phyloP scores from a whole-genome alignment of 805 yeast species.

The Saccharomycopsis microspora region DNA sequence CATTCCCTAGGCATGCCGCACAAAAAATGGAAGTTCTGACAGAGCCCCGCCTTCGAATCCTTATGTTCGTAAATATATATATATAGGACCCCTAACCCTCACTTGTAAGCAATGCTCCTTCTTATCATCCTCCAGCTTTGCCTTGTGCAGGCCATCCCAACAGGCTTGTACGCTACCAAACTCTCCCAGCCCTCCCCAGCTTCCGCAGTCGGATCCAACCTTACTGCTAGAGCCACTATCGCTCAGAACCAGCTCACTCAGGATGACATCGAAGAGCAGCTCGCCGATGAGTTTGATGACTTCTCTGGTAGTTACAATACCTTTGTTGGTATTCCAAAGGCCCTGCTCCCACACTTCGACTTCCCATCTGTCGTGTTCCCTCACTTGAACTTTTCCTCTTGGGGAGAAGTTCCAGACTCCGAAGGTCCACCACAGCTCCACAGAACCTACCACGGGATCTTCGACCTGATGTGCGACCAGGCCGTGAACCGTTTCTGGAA shows the following conservation, averaged over 20 bases:
- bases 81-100: too few relatives aligned
- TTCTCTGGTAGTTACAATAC: conserved; percentile 2
- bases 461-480: conserved; percentile 9
- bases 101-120: too few relatives aligned
- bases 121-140: too few relatives aligned
- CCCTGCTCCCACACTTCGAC: neutral
- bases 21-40: too few relatives aligned
- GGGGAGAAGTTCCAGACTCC: neutral
- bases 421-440: neutral
- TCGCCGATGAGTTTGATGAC: neutral
- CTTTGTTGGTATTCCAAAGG: neutral
- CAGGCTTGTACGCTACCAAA: too few relatives aligned
- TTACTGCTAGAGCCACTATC: neutral
- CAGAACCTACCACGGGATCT: conserved; percentile 8
- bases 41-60: too few relatives aligned
- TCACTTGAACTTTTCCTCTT: neutral
- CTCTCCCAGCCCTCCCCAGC: too few relatives aligned
- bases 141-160: too few relatives aligned
- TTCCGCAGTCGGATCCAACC: neutral
- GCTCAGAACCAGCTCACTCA: neutral
- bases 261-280: neutral
- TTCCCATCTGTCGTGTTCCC: neutral
- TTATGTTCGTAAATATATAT: too few relatives aligned
- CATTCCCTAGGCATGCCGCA: too few relatives aligned
- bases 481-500: conserved; percentile 6